A percentile compares a stretch with the other conserved stretches of the same genome.
phyloP scores from a whole-genome alignment of 805 yeast genomes.

The Saccharomycopsis sp. region DNA sequence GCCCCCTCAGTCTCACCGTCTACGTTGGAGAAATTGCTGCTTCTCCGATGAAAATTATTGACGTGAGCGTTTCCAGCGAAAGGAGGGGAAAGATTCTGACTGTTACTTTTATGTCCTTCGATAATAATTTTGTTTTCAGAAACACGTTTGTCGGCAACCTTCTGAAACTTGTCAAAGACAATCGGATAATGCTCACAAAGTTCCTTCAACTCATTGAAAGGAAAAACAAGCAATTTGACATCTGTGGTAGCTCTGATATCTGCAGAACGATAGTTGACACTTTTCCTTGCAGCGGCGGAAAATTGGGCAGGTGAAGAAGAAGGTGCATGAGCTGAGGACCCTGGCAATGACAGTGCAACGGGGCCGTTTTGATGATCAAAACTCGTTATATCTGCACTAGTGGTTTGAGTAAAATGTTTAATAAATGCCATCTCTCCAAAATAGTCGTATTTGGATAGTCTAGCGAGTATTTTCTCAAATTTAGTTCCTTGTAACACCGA shows the following conservation, averaged over 20 bases:
- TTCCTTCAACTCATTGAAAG: constrained; percentile 46
- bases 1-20: background rate
- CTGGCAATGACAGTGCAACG: background rate
- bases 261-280: constrained; percentile 40
- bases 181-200: constrained; percentile 53
- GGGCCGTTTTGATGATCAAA: background rate
- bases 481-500: constrained; percentile 19
- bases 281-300: background rate
- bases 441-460: constrained; percentile 56
- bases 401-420: constrained; percentile 26
- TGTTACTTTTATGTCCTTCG: constrained; percentile 11
- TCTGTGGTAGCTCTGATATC: constrained; percentile 55
- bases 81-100: background rate
- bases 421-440: constrained; percentile 76
- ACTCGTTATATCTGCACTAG: background rate
- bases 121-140: constrained; percentile 25
- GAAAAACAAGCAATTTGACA: constrained; percentile 54
- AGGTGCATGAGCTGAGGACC: background rate
- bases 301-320: no score
- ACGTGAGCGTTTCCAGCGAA: background rate
- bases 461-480: constrained; percentile 43
- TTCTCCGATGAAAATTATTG: background rate
- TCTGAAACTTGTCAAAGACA: constrained; percentile 51
- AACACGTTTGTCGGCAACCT: constrained; percentile 50
- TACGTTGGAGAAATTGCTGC: background rate